Evolutionary conservation across 139 green algal genomes (phyloP).

Genomic region (Haematococcus sp.): DNA sequence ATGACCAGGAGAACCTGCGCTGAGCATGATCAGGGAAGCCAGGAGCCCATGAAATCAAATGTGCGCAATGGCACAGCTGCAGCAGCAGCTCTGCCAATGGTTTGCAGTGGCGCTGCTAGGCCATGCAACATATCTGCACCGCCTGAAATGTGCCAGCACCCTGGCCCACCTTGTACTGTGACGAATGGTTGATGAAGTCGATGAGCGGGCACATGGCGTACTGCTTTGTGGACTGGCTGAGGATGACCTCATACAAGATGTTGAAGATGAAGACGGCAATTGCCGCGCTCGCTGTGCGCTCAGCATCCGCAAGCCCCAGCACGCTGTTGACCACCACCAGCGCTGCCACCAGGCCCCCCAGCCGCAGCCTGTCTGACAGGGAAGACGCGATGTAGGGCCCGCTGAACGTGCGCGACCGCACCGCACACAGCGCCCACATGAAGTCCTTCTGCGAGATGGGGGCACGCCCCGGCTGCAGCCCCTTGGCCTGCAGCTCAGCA

Average conservation of each 20-base stretch:
- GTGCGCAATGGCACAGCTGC: too few species aligned
- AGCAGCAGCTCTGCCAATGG: too few species aligned
- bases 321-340: slow-evolving; percentile 37
- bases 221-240: slow-evolving; percentile 44
- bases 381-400: slow-evolving; percentile 74
- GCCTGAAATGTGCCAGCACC: too few species aligned
- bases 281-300: slow-evolving; percentile 30
- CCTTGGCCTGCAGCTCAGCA: slow-evolving; percentile 15
- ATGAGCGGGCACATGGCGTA: slow-evolving; percentile 63
- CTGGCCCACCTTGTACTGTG: slow-evolving; percentile 31
- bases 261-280: slow-evolving; percentile 62
- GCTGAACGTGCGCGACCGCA: slow-evolving; percentile 78
- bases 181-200: slow-evolving; percentile 61
- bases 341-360: slow-evolving; percentile 31
- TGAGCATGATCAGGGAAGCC: too few species aligned
- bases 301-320: slow-evolving; percentile 28
- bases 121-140: too few species aligned
- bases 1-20: too few species aligned
- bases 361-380: slow-evolving; percentile 32
- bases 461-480: background rate
- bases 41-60: too few species aligned
- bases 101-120: too few species aligned
- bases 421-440: slow-evolving; percentile 67
- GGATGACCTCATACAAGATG: slow-evolving; percentile 56
- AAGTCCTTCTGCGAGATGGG: slow-evolving; percentile 39